These are phyloP conservation scores for Fonsecaea nubica DNA, from an alignment of 2,329 filamentous ascomycete genomes.

Conservation along the genomic window DNA sequence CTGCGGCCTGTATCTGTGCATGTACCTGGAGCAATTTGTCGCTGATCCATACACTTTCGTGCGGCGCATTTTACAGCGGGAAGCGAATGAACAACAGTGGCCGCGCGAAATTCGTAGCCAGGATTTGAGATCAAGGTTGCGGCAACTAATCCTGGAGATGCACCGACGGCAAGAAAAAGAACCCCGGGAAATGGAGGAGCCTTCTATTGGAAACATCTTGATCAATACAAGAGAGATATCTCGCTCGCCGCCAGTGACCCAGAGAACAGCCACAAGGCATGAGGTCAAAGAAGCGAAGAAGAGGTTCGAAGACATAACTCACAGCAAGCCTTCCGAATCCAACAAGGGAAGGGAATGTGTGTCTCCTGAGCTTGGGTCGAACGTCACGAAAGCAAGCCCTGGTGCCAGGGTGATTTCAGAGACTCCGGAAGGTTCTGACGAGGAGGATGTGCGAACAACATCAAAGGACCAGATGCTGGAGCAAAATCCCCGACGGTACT, in stretches of 20 bases:
- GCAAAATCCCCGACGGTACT: not conserved
- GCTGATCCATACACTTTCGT: constrained; percentile 74
- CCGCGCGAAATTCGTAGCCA: constrained; percentile 35
- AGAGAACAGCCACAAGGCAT: constrained; percentile 8
- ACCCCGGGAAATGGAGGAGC: constrained; percentile 43
- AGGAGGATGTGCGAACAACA: not conserved
- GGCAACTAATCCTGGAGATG: constrained; percentile 38
- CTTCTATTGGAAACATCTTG: constrained; percentile 37
- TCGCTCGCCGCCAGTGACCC: not conserved
- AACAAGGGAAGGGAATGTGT: not conserved
- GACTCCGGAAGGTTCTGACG: not conserved
- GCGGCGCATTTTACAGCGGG: constrained; percentile 67
- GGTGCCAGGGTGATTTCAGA: not conserved
- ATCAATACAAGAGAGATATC: constrained; percentile 24
- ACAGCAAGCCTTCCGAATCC: not conserved
- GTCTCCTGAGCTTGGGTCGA: not conserved
- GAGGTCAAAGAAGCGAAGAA: constrained; percentile 23
- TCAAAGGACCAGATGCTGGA: not conserved
- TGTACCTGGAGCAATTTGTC: constrained; percentile 83
- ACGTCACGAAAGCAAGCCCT: not conserved
- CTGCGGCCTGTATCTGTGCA: constrained; percentile 85
- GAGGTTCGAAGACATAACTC: constrained; percentile 16
- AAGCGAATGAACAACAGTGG: constrained; percentile 60
- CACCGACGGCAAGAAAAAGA: constrained; percentile 37
- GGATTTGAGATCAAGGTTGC: constrained; percentile 35